phyloP scores from a whole-genome alignment of 1,139 yeast species.

The Casaregolazyma suthepensis region DNA sequence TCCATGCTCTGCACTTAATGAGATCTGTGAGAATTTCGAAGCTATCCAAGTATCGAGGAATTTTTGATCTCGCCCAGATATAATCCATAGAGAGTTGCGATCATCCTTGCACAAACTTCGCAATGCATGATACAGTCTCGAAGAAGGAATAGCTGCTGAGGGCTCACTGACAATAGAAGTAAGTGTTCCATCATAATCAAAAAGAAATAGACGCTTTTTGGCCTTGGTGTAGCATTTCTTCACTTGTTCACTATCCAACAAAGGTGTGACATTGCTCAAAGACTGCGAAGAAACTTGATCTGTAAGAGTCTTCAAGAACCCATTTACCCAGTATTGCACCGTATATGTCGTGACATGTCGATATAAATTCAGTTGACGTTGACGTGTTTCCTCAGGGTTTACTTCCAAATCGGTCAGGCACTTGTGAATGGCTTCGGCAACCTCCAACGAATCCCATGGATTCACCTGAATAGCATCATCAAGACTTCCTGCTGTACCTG shows the following conservation, averaged over 20 bases:
- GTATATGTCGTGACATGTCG: constrained; percentile 63
- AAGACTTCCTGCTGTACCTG: constrained; percentile 82
- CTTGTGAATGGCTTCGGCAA: constrained; percentile 74
- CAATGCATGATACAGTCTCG: constrained; percentile 56
- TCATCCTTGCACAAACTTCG: constrained; percentile 65
- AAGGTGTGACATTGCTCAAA: constrained; percentile 65
- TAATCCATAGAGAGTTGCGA: constrained; percentile 85
- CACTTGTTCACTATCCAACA: constrained; percentile 62
- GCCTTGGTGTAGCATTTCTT: constrained; percentile 52
- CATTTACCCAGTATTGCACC: constrained; percentile 74
- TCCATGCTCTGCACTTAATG: constrained; percentile 95
- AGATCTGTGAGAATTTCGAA: constrained; percentile 48
- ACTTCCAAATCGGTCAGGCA: constrained; percentile 43
- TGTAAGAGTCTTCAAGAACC: constrained; percentile 51
- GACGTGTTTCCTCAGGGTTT: constrained; percentile 18
- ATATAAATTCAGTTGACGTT: constrained; percentile 48
- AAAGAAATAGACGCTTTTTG: constrained; percentile 67
- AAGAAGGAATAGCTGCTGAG: constrained; percentile 95
- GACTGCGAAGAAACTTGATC: constrained; percentile 42
- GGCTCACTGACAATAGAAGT: constrained; percentile 96
- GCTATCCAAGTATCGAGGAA: constrained; percentile 92
- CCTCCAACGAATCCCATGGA: constrained; percentile 96
- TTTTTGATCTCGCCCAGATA: constrained; percentile 90
- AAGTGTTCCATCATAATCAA: constrained; percentile 96
- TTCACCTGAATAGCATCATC: constrained; percentile 79